These are phyloP conservation scores for Hirschfeldia incana DNA, from an alignment of 345 rosid genomes.

Conservation along the genomic window DNA sequence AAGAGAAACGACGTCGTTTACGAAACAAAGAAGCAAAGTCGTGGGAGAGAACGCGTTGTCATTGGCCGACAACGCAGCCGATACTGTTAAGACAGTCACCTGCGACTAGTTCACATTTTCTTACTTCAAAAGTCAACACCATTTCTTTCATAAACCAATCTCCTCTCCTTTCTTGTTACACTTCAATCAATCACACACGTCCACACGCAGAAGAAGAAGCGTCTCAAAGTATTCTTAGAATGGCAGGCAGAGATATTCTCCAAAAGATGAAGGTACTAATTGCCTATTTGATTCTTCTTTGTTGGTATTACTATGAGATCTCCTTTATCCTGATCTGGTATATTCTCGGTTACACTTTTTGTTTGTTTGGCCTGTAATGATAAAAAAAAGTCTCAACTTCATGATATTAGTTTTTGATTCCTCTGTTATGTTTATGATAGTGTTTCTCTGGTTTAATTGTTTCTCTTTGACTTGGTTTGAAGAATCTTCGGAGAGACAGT, in stretches of 20 bases:
- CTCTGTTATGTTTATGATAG: neutral
- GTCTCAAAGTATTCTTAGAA: constrained; percentile 28
- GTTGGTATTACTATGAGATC: constrained; percentile 3
- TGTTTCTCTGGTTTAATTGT: neutral
- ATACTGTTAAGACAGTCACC: constrained; percentile 22
- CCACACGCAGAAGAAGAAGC: neutral
- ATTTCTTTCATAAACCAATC: constrained; percentile 25
- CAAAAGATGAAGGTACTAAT: constrained; percentile 67
- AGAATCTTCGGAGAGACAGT: neutral
- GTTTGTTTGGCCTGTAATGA: neutral
- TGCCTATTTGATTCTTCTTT: neutral
- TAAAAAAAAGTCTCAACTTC: neutral
- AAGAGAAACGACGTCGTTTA: neutral
- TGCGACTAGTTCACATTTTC: constrained; percentile 31
- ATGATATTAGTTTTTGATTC: neutral
- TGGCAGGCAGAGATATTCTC: constrained; percentile 69
- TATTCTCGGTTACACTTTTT: neutral
- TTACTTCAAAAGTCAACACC: constrained; percentile 28
- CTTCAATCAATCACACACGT: neutral
- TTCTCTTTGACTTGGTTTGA: neutral
- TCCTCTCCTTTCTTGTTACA: constrained; percentile 2
- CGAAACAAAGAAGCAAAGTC: constrained; percentile 43
- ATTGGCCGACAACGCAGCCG: constrained; percentile 36
- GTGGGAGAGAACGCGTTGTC: constrained; percentile 50
- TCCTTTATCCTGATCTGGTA: constrained; percentile 11